Evolutionary conservation across 108 stramenopile genomes (phyloP).

Genomic region (Nitzschia palea): DNA sequence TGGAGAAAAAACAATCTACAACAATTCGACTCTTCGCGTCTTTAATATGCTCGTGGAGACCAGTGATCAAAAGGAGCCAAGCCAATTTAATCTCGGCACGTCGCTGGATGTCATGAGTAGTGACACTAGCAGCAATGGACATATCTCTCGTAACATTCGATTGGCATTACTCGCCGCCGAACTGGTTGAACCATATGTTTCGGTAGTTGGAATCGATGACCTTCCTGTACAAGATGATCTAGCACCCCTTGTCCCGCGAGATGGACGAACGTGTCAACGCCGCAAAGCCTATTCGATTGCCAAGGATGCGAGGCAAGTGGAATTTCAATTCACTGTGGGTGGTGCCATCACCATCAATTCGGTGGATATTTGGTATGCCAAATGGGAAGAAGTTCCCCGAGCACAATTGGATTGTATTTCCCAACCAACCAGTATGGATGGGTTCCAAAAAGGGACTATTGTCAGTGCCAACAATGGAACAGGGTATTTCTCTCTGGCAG

Average conservation of each 20-base stretch:
- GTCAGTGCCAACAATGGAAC: constrained; percentile 20
- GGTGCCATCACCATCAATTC: constrained; percentile 76
- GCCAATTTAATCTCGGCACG: constrained; percentile 56
- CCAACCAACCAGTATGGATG: constrained; percentile 41
- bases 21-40: constrained; percentile 75
- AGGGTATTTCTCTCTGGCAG: constrained; percentile 29
- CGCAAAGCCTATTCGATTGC: constrained; percentile 27
- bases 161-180: constrained; percentile 82
- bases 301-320: constrained; percentile 28
- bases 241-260: constrained; percentile 32
- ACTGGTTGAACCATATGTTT: constrained; percentile 89
- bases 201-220: constrained; percentile 52
- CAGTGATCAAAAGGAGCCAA: constrained; percentile 70
- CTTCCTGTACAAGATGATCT: constrained; percentile 57
- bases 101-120: constrained; percentile 48
- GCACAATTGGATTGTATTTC: constrained; percentile 46
- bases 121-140: constrained; percentile 67
- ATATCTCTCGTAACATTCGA: constrained; percentile 88
- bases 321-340: constrained; percentile 74
- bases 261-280: constrained; percentile 9
- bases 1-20: constrained; percentile 65
- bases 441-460: constrained; percentile 11
- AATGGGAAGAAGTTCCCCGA: constrained; percentile 58
- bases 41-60: constrained; percentile 94
- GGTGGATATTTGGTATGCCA: constrained; percentile 68